Conservation (phyloP, 306 rosid species). For the Malus domestica region DNA sequence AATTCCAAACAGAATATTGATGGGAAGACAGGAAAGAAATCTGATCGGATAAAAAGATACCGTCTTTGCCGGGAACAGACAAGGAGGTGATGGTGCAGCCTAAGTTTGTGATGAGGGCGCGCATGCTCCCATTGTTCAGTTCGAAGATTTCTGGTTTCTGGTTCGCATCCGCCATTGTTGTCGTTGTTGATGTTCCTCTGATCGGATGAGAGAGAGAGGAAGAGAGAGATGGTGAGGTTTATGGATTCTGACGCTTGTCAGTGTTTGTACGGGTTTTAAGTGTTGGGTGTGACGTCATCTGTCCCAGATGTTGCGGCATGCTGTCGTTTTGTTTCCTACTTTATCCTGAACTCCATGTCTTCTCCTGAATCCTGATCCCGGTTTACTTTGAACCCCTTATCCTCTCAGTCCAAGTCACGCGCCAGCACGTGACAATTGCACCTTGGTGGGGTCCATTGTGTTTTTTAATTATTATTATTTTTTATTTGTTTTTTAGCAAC, state of each 20-base stretch:
- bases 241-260: neutral
- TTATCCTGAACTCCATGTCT: neutral
- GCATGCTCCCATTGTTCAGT: constrained; percentile 78
- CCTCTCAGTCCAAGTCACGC: neutral
- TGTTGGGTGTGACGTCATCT: neutral
- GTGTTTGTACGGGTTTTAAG: neutral
- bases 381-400: too few species aligned
- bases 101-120: constrained; percentile 54
- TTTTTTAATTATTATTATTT: too few species aligned
- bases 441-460: too few species aligned
- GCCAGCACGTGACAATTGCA: neutral
- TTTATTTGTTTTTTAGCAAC: too few species aligned
- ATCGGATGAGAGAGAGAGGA: too few species aligned
- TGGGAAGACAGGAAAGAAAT: neutral
- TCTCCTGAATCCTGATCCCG: too few species aligned
- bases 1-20: neutral
- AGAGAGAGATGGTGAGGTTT: neutral
- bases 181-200: neutral
- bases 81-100: constrained; percentile 94
- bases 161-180: constrained; percentile 68
- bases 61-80: constrained; percentile 72
- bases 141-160: constrained; percentile 67
- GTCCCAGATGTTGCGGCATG: neutral
- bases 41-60: constrained; percentile 11
- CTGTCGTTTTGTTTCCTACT: neutral